Percentiles rank a stretch among this genome's conserved stretches.
These are phyloP conservation scores for Fusarium abutilonis DNA, from an alignment of 2,329 filamentous ascomycete genomes.

Conservation along the genomic window DNA sequence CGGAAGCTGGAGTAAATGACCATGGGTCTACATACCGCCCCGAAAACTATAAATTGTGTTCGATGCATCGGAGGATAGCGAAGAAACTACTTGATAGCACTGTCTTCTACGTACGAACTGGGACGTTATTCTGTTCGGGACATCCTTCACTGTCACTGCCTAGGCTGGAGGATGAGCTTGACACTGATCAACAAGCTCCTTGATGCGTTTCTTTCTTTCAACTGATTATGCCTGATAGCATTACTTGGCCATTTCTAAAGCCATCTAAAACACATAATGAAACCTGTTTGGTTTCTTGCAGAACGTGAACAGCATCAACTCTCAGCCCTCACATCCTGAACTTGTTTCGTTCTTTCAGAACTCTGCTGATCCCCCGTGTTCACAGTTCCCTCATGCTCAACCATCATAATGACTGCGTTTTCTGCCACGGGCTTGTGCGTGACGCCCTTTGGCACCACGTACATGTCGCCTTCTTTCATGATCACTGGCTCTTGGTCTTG, in stretches of 20 bases:
- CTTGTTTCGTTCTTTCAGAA: constrained; percentile 40
- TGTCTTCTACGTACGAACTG: too few species aligned
- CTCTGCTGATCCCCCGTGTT: constrained; percentile 45
- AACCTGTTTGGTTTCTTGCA: too few species aligned
- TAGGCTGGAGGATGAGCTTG: not conserved
- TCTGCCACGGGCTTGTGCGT: constrained; percentile 52
- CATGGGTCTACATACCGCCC: too few species aligned
- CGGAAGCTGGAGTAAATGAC: too few species aligned
- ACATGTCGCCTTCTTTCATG: constrained; percentile 49
- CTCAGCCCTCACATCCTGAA: constrained; percentile 30
- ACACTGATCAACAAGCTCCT: too few species aligned
- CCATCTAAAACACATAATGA: too few species aligned
- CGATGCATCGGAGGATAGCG: not conserved
- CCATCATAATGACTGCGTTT: constrained; percentile 51
- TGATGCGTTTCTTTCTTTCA: too few species aligned
- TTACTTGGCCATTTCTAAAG: too few species aligned
- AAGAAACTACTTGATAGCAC: too few species aligned
- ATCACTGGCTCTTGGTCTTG: constrained; percentile 44
- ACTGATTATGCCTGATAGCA: too few species aligned
- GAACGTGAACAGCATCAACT: not conserved
- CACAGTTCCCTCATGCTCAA: constrained; percentile 49
- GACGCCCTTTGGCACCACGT: constrained; percentile 51
- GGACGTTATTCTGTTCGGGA: not conserved
- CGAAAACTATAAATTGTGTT: not conserved
- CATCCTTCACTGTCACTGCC: not conserved